These are phyloP conservation scores for Ustilago tritici DNA, from an alignment of 1,284 basidiomycete species.

Conservation along the genomic window DNA sequence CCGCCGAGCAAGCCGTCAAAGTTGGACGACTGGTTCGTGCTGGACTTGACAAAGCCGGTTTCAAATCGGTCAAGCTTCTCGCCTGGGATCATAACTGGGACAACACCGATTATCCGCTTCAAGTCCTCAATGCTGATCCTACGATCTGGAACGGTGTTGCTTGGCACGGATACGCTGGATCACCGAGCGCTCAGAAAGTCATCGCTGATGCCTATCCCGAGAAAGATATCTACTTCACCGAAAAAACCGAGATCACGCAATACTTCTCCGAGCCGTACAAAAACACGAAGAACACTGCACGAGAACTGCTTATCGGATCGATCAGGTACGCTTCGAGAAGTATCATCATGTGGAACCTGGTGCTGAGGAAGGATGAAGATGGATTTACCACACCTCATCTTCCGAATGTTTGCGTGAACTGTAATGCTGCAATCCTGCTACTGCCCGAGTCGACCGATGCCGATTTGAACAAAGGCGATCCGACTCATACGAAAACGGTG, in stretches of 20 bases:
- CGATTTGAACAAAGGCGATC: constrained; percentile 8
- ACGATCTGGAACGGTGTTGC: constrained; percentile 39
- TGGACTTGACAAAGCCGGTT: constrained; percentile 35
- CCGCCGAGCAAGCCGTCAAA: constrained; percentile 21
- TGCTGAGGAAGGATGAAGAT: constrained; percentile 51
- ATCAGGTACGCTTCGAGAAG: constrained; percentile 39
- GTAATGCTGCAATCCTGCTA: constrained; percentile 51
- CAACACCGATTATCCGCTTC: constrained; percentile 26
- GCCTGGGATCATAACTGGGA: constrained; percentile 58
- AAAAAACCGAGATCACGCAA: constrained; percentile 55
- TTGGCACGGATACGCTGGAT: constrained; percentile 60
- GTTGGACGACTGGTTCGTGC: constrained; percentile 31
- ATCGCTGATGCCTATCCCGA: constrained; percentile 49
- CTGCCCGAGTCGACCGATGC: constrained; percentile 35
- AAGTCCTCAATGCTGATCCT: constrained; percentile 42
- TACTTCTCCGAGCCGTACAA: constrained; percentile 55
- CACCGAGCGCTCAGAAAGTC: constrained; percentile 27
- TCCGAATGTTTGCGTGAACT: constrained; percentile 52
- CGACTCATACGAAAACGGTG: constrained; percentile 20
- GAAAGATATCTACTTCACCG: constrained; percentile 45
- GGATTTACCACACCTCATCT: constrained; percentile 55
- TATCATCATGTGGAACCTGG: constrained; percentile 54
- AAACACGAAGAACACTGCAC: constrained; percentile 52
- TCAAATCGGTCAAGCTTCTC: constrained; percentile 28
- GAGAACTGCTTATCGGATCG: constrained; percentile 42